These are phyloP conservation scores for Peniophora sp. DNA, from an alignment of 1,284 basidiomycete genomes.

Conservation along the genomic window DNA sequence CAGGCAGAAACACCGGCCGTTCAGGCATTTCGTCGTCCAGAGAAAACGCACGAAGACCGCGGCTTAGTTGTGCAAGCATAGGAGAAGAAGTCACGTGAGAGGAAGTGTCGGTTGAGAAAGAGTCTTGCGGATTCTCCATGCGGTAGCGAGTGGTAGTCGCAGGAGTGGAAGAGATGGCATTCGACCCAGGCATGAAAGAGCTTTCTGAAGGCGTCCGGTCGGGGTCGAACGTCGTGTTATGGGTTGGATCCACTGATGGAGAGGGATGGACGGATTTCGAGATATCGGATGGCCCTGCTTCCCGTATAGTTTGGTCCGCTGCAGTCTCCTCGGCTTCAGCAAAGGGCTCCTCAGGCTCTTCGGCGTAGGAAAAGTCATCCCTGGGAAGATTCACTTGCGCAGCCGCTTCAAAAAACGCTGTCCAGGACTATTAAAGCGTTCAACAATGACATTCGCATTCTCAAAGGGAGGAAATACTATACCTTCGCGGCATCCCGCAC, in stretches of 20 bases:
- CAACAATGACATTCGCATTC: background rate
- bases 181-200: conserved; percentile 62
- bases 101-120: conserved; percentile 40
- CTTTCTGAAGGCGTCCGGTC: conserved; percentile 43
- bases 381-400: conserved; percentile 79
- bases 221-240: conserved; percentile 17
- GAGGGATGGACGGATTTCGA: conserved; percentile 12
- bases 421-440: conserved; percentile 68
- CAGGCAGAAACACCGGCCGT: conserved; percentile 7
- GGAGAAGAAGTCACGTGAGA: conserved; percentile 67
- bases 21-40: conserved; percentile 22
- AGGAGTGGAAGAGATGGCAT: conserved; percentile 68
- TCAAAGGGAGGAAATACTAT: conserved; percentile 11
- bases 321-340: conserved; percentile 29
- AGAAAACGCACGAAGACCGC: conserved; percentile 55
- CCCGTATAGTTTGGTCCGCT: conserved; percentile 6
- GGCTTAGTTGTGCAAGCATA: conserved; percentile 56
- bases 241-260: conserved; percentile 22
- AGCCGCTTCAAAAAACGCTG: conserved; percentile 89
- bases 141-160: conserved; percentile 36
- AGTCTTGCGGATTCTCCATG: conserved; percentile 27
- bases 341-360: conserved; percentile 14
- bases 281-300: conserved; percentile 25
- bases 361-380: conserved; percentile 53
- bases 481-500: conserved; percentile 86